Evolutionary conservation across 1,284 basidiomycete genomes (phyloP).

Genomic region (Pseudozyma tsukubaensis): DNA sequence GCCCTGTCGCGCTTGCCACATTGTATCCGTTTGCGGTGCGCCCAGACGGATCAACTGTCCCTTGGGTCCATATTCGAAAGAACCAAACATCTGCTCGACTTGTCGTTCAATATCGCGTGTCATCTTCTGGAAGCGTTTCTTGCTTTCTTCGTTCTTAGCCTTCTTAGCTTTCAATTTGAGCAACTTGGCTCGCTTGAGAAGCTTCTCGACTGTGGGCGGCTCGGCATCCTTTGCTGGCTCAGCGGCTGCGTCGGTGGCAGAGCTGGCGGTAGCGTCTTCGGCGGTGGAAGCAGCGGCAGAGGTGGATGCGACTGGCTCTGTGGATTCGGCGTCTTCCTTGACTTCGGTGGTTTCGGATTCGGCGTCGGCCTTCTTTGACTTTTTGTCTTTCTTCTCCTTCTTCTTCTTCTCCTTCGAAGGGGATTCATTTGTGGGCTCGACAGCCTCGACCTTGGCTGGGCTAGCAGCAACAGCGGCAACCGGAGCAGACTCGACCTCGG

Average conservation of each 20-base stretch:
- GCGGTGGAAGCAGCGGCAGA: conserved; percentile 10
- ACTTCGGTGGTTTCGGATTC: not conserved
- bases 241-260: not conserved
- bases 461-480: conserved; percentile 8
- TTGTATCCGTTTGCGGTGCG: conserved; percentile 47
- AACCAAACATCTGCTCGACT: conserved; percentile 55
- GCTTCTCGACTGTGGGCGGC: conserved; percentile 43
- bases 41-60: conserved; percentile 42
- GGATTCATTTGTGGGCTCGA: conserved; percentile 8
- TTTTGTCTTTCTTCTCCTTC: conserved; percentile 27
- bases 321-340: conserved; percentile 7
- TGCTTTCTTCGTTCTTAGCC: conserved; percentile 58
- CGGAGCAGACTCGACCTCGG: conserved; percentile 14
- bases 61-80: conserved; percentile 52
- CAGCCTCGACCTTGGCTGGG: conserved; percentile 15
- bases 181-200: conserved; percentile 64
- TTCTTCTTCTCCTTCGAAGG: conserved; percentile 30
- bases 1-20: conserved; percentile 42
- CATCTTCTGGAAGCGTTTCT: conserved; percentile 32
- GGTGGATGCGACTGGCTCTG: conserved; percentile 33
- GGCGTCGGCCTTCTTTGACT: conserved; percentile 14
- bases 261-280: not conserved
- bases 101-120: conserved; percentile 66
- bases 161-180: conserved; percentile 64
- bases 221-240: conserved; percentile 15